Base-by-base conservation (phyloP, 1,284 basidiomycete genomes). In the Cutaneotrichosporon dermatis region DNA sequence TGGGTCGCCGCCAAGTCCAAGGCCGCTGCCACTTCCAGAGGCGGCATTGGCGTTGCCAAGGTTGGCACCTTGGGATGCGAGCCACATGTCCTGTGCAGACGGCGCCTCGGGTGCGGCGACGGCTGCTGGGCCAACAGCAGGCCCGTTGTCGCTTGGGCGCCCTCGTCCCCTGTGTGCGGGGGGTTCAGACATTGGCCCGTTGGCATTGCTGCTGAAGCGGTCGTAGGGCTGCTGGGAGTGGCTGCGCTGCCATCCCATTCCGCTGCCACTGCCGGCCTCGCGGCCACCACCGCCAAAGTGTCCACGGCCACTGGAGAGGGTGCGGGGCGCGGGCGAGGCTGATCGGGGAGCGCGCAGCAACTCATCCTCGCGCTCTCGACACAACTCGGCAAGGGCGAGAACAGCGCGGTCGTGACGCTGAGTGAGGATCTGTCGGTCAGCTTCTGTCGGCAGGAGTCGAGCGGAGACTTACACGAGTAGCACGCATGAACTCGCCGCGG, bases 401-500 rank as follows among this genome's bases (percentile, higher is more conserved):
- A 90, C 84, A 1, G 90, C 89, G 51, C 90, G 85, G 55, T 91
- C 89, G 0, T 89, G 90, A 8, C 90, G 86, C 66, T 82, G 79
- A 3, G 86, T 83, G 37, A 94, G 80, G 57, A 94, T 89, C 68
- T 75, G 41, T 6, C 25, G 4, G 41, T 67, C 51, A 64, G 60
- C 44, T 39, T 51, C 25, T 25, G 2, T 25, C 25, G 2, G 25
- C 2, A 25, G 25, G 25, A 2, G 25, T 25, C 25, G n/a, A n/a
- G n/a, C n/a, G n/a, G 3, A 25, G 3, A 65, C 75, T 66, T 44
- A 76, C 75, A 51, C 93, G 85, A 35, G 88, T 88, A 9, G 94
- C 95, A 43, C 95, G 88, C 91, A 97, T 97, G 76, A 98, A 96
- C 80, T 98, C 95, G 53, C 95, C 95, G 8, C 95, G 92, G 70